phyloP scores from a whole-genome alignment of 768 basidiomycete species.

The Pulveroboletus ravenelii region DNA sequence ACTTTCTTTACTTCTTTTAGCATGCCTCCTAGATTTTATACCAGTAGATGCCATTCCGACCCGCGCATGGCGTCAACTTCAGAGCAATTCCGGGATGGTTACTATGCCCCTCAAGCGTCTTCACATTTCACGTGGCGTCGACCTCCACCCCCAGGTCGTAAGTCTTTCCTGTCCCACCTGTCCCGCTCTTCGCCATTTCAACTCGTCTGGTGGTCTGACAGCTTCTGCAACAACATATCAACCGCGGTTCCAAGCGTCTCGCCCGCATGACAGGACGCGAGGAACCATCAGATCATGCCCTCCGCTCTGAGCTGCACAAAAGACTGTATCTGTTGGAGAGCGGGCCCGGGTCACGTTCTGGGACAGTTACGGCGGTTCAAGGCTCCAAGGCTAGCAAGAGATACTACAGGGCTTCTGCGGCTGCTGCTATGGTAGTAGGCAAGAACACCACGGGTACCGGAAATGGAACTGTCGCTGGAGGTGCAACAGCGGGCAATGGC shows the following conservation, averaged over 20 bases:
- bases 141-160: slow-evolving; percentile 42
- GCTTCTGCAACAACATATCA: slow-evolving; percentile 68
- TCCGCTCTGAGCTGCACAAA: slow-evolving; percentile 42
- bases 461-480: slow-evolving; percentile 7
- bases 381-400: slow-evolving; percentile 8
- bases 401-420: slow-evolving; percentile 7
- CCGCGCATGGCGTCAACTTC: slow-evolving; percentile 9
- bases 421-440: slow-evolving; percentile 1
- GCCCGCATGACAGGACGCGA: slow-evolving; percentile 64
- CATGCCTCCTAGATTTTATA: slow-evolving; percentile 44
- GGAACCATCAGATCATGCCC: slow-evolving; percentile 44
- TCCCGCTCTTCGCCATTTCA: not conserved
- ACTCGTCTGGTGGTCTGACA: slow-evolving; percentile 22
- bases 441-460: slow-evolving; percentile 6
- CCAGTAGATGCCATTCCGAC: slow-evolving; percentile 28
- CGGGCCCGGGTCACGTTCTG: slow-evolving; percentile 14
- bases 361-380: not conserved
- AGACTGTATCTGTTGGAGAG: slow-evolving; percentile 37
- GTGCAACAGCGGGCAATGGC: slow-evolving; percentile 10
- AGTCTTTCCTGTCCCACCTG: slow-evolving; percentile 12
- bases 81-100: slow-evolving; percentile 28
- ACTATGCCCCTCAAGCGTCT: slow-evolving; percentile 41
- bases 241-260: slow-evolving; percentile 57
- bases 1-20: slow-evolving; percentile 48
- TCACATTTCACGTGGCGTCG: slow-evolving; percentile 23